Evolutionary conservation across 768 basidiomycete species (phyloP).

Genomic region (Mycena rosella): DNA sequence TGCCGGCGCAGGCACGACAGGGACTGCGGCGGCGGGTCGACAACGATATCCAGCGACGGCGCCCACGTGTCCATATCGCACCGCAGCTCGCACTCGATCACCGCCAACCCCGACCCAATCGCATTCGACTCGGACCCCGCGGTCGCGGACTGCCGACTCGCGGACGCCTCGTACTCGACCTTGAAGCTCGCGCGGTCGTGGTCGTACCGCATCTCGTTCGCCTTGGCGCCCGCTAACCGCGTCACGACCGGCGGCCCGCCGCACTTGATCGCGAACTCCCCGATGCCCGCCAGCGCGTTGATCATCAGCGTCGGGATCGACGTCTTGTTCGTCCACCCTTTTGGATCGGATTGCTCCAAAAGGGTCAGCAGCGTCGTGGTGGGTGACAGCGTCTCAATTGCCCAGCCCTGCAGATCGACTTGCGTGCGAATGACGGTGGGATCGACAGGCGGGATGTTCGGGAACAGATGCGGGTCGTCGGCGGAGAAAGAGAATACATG

Average conservation of each 20-base stretch:
- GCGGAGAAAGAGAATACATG: conserved; percentile 97
- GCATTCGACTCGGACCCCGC: conserved; percentile 41
- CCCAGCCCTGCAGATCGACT: conserved; percentile 99
- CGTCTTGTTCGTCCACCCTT: conserved; percentile 96
- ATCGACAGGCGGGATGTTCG: conserved; percentile 73
- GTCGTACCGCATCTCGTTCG: conserved; percentile 83
- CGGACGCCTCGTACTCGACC: conserved; percentile 84
- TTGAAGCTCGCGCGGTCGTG: conserved; percentile 86
- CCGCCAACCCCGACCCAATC: conserved; percentile 53
- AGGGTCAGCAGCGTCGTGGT: conserved; percentile 94
- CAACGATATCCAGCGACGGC: conserved; percentile 84
- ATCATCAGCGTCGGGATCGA: conserved; percentile 97
- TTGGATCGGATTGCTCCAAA: conserved; percentile 96
- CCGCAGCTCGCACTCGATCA: conserved; percentile 90
- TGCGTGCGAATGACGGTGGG: conserved; percentile 91
- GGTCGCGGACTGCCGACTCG: conserved; percentile 56
- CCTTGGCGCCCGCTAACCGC: conserved; percentile 82
- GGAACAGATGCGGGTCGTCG: conserved; percentile 90
- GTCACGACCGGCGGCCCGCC: conserved; percentile 96
- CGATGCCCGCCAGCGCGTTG: conserved; percentile 87
- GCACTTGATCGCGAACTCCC: conserved; percentile 95
- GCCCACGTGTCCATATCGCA: conserved; percentile 95
- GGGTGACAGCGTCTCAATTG: conserved; percentile 94
- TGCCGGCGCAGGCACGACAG: conserved; percentile 90
- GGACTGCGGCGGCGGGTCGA: conserved; percentile 91